Conservation (phyloP, 306 rosid genomes). For the Vicia sativa region DNA sequence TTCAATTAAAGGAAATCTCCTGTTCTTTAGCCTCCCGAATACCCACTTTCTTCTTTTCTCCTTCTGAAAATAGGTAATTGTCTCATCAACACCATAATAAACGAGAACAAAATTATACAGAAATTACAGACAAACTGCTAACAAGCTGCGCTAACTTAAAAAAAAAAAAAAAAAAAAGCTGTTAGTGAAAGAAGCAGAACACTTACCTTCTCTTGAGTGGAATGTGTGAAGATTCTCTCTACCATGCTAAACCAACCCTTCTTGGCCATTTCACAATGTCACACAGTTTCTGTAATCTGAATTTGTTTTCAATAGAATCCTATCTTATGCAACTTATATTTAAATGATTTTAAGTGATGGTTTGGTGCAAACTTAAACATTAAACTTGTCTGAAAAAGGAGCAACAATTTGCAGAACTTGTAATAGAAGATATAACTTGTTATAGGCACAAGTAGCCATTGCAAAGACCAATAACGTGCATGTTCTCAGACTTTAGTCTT, state of each 20-base stretch:
- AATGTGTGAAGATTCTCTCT: constrained; percentile 66
- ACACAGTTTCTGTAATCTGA: constrained; percentile 42
- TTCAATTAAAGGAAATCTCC: constrained; percentile 57
- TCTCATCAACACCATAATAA: no score
- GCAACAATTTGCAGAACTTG: constrained; percentile 43
- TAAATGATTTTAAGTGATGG: constrained; percentile 32
- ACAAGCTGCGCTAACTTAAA: no score
- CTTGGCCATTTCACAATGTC: constrained; percentile 66
- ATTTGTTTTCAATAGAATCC: constrained; percentile 30
- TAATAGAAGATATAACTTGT: constrained; percentile 27
- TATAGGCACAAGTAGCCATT: constrained; percentile 27
- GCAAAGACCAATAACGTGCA: constrained; percentile 34
- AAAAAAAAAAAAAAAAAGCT: no score
- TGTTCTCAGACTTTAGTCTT: constrained; percentile 27
- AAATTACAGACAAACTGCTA: no score
- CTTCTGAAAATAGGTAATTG: constrained; percentile 44
- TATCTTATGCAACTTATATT: constrained; percentile 34
- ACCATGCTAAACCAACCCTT: constrained; percentile 70
- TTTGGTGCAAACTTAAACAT: constrained; percentile 30
- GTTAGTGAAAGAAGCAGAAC: background rate
- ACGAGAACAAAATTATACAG: no score
- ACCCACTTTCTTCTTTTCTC: constrained; percentile 80
- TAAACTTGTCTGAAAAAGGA: constrained; percentile 47
- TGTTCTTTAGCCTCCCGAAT: constrained; percentile 59
- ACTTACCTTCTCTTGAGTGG: constrained; percentile 68